Conservation (phyloP, 768 basidiomycete species). For the Hygrocybe punicea region DNA sequence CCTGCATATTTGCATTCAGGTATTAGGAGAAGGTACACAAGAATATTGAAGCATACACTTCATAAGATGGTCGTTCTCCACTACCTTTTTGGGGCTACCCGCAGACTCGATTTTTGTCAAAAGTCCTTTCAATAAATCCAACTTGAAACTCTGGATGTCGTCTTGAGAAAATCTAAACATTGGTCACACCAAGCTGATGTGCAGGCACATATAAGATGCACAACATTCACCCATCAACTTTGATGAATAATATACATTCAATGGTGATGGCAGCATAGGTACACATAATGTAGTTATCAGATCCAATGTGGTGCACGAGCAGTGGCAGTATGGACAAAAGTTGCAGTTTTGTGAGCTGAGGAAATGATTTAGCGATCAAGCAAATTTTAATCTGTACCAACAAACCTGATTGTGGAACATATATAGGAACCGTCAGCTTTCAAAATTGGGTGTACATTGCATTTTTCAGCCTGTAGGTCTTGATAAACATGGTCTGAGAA, state of each 20-base stretch:
- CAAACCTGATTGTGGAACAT: conserved; percentile 94
- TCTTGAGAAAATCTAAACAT: conserved; percentile 72
- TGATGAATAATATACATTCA: conserved; percentile 90
- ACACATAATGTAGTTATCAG: conserved; percentile 85
- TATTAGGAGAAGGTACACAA: background rate
- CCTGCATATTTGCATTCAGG: conserved; percentile 42
- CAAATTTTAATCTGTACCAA: conserved; percentile 2
- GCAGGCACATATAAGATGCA: conserved; percentile 37
- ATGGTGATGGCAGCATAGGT: conserved; percentile 98
- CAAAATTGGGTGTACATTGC: conserved; percentile 79
- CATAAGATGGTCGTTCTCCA: conserved; percentile 98
- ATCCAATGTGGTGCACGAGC: conserved; percentile 75
- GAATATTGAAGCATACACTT: conserved; percentile 60
- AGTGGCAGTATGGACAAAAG: conserved; percentile 86
- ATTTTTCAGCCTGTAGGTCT: conserved; percentile 70
- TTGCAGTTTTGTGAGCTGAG: conserved; percentile 87
- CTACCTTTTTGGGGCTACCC: conserved; percentile 83
- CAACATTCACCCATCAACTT: conserved; percentile 70
- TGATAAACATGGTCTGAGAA: conserved; percentile 89
- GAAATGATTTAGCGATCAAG: background rate
- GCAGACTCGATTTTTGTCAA: conserved; percentile 77
- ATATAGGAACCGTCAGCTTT: conserved; percentile 90
- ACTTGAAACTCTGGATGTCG: conserved; percentile 81
- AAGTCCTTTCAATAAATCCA: conserved; percentile 64
- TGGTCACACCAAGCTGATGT: background rate